phyloP scores from a whole-genome alignment of 148 eudicot species.

The Silene conica region DNA sequence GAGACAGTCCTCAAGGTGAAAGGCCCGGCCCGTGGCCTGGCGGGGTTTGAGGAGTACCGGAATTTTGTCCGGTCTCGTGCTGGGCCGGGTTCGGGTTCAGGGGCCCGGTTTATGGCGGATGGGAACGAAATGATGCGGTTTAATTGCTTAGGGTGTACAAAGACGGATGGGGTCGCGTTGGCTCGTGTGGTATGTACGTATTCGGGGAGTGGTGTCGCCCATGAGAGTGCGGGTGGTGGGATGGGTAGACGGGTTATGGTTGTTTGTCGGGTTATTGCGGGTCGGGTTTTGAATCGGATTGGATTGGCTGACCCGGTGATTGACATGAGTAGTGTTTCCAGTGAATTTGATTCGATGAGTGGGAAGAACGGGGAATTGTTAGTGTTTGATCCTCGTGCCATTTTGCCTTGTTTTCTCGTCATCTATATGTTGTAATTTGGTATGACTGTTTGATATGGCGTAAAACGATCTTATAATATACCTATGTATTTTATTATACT shows the following conservation, averaged over 20 bases:
- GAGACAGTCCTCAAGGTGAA: slow-evolving; percentile 85
- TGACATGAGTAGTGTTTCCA: slow-evolving; percentile 23
- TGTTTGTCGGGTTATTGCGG: slow-evolving; percentile 90
- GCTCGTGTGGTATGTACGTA: slow-evolving; percentile 38
- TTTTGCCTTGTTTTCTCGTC: slow-evolving; percentile 87
- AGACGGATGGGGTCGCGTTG: slow-evolving; percentile 29
- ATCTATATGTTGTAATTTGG: slow-evolving; percentile 38
- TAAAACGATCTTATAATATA: neutral
- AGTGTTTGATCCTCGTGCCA: slow-evolving; percentile 82
- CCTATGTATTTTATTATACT: too few relatives aligned
- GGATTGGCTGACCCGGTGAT: slow-evolving; percentile 54
- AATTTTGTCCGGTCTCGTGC: slow-evolving; percentile 44
- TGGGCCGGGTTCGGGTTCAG: slow-evolving; percentile 25
- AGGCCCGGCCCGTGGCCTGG: slow-evolving; percentile 41
- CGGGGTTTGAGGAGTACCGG: slow-evolving; percentile 75
- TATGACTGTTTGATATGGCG: neutral
- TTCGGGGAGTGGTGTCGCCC: slow-evolving; percentile 78
- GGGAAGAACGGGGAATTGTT: slow-evolving; percentile 75
- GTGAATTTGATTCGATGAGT: slow-evolving; percentile 63
- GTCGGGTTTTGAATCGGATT: slow-evolving; percentile 52
- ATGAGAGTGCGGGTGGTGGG: slow-evolving; percentile 74
- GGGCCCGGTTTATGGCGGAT: slow-evolving; percentile 78
- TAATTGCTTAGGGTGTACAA: slow-evolving; percentile 52
- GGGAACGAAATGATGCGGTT: slow-evolving; percentile 98
- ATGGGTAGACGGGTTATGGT: slow-evolving; percentile 71